Percentiles rank a stretch among this genome's conserved stretches.
phyloP scores from a whole-genome alignment of 2,329 filamentous ascomycete genomes.

The Arthrobotrys musiformis region DNA sequence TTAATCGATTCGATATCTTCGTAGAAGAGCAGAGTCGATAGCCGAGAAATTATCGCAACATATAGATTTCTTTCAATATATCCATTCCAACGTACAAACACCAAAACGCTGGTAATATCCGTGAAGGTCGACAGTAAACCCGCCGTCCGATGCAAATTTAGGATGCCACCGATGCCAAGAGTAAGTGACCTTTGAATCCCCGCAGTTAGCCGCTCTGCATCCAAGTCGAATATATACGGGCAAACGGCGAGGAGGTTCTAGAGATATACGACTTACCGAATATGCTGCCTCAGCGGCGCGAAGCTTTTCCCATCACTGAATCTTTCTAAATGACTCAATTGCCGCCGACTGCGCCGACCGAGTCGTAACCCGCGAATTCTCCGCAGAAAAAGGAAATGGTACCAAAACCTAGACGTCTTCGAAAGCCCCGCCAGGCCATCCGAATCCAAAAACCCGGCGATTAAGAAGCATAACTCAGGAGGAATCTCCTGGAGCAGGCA shows the following conservation, averaged over 20 bases:
- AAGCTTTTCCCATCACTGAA: neutral
- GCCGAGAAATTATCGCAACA: neutral
- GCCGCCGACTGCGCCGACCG: neutral
- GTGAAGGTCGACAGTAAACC: neutral
- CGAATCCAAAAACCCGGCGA: neutral
- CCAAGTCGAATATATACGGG: neutral
- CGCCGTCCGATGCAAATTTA: neutral
- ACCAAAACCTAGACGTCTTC: neutral
- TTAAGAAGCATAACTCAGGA: neutral
- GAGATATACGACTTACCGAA: neutral
- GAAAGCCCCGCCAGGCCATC: neutral
- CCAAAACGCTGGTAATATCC: neutral
- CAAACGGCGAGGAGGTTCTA: neutral
- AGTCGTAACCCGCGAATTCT: neutral
- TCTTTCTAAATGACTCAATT: neutral
- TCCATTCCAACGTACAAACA: neutral
- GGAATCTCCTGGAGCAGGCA: neutral
- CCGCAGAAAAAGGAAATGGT: neutral
- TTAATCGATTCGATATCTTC: neutral
- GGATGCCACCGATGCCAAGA: neutral
- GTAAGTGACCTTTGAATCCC: neutral
- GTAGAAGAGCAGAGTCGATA: neutral
- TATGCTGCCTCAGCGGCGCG: neutral
- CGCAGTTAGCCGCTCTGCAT: too few species aligned
- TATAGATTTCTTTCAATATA: neutral